phyloP scores from a whole-genome alignment of 768 basidiomycete genomes.

The Serendipita indica region DNA sequence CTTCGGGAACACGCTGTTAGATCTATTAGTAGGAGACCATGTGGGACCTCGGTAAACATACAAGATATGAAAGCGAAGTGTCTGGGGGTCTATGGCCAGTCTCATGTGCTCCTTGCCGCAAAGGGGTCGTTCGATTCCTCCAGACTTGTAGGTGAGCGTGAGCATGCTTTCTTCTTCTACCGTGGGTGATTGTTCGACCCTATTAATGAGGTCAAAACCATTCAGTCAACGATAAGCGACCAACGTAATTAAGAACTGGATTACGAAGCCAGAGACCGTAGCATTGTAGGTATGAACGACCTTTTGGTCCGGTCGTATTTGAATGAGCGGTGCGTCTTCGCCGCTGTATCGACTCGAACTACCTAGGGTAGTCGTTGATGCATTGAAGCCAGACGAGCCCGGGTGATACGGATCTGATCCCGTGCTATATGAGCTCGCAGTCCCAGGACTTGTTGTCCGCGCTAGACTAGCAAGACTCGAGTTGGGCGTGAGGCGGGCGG shows the following conservation, averaged over 20 bases:
- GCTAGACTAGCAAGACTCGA: too few relatives aligned
- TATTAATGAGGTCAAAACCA: neutral
- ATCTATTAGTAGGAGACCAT: neutral
- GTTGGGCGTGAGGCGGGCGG: too few relatives aligned
- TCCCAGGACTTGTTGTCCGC: too few relatives aligned
- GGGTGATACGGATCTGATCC: too few relatives aligned
- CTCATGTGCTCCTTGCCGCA: neutral
- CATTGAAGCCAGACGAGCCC: too few relatives aligned
- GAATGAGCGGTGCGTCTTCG: too few relatives aligned
- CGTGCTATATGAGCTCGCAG: too few relatives aligned
- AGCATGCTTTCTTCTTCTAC: neutral
- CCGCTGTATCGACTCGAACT: too few relatives aligned
- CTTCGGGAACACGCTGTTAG: slow-evolving; percentile 47
- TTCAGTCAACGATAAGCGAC: neutral
- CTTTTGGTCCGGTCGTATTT: neutral
- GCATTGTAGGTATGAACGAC: neutral
- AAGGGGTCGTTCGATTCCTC: neutral
- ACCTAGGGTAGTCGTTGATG: too few relatives aligned
- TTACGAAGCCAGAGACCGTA: neutral
- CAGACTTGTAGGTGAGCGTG: neutral
- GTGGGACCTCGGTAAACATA: neutral
- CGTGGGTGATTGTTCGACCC: neutral
- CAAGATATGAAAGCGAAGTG: neutral
- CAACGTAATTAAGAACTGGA: slow-evolving; percentile 1
- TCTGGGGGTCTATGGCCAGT: neutral